Percentiles rank a stretch among this genome's conserved stretches.
Evolutionary conservation across 768 basidiomycete species (phyloP).

Genomic region (Collybia nuda): DNA sequence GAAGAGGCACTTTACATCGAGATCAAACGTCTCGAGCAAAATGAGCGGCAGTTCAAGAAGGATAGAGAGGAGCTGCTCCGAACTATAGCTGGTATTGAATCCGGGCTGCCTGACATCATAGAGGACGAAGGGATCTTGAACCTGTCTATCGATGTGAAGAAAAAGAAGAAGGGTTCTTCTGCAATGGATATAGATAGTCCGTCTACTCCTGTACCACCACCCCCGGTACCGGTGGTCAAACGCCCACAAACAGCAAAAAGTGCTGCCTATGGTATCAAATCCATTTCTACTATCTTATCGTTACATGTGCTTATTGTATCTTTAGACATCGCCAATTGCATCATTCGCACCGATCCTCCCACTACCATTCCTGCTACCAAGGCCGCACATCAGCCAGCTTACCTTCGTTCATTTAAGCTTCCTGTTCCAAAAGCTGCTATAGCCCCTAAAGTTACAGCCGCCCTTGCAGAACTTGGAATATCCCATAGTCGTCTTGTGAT

Average conservation of each 20-base stretch:
- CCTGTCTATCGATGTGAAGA: slow-evolving; percentile 52
- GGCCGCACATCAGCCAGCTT: slow-evolving; percentile 74
- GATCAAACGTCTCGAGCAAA: slow-evolving; percentile 93
- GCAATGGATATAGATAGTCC: slow-evolving; percentile 47
- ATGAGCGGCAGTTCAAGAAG: slow-evolving; percentile 81
- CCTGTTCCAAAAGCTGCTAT: slow-evolving; percentile 75
- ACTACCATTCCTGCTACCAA: slow-evolving; percentile 61
- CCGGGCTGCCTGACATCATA: slow-evolving; percentile 73
- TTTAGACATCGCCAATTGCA: slow-evolving; percentile 70
- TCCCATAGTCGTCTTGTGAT: slow-evolving; percentile 79
- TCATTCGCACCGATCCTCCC: slow-evolving; percentile 63
- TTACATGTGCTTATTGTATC: slow-evolving; percentile 13
- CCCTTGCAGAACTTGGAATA: slow-evolving; percentile 76
- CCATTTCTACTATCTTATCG: background rate
- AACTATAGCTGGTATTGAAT: slow-evolving; percentile 83
- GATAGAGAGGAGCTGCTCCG: slow-evolving; percentile 88
- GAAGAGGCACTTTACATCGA: slow-evolving; percentile 95
- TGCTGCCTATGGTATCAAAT: slow-evolving; percentile 53
- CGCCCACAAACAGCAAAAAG: slow-evolving; percentile 52
- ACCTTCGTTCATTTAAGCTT: slow-evolving; percentile 85
- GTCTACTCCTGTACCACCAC: slow-evolving; percentile 37
- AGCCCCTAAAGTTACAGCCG: slow-evolving; percentile 73
- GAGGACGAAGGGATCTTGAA: slow-evolving; percentile 62
- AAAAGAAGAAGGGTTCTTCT: slow-evolving; percentile 52
- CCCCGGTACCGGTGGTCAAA: slow-evolving; percentile 34